phyloP scores from a whole-genome alignment of 139 green algal species.

The Edaphochlamys debaryana region DNA sequence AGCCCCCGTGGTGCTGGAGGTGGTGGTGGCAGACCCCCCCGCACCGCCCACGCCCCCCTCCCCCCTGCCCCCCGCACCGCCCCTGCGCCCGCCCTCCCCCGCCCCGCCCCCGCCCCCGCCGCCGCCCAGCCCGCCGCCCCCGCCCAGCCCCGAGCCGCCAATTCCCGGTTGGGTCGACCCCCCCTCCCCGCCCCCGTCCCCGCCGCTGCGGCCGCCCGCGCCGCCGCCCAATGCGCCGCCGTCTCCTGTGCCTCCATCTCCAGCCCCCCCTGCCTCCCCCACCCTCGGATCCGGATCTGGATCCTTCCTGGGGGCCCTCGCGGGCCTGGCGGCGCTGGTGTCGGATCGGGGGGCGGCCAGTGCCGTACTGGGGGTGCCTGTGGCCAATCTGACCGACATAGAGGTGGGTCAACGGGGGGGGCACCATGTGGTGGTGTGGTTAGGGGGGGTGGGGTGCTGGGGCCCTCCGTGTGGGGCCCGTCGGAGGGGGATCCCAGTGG shows the following conservation, averaged over 20 bases:
- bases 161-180: not conserved
- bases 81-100: not conserved
- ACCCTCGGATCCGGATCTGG: no score
- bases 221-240: not conserved
- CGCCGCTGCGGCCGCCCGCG: no score
- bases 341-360: not conserved
- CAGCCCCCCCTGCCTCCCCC: no score
- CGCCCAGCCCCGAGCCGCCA: not conserved
- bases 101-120: not conserved
- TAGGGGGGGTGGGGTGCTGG: no score
- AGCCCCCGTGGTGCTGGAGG: not conserved
- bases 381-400: not conserved
- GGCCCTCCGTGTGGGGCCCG: no score
- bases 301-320: not conserved
- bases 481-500: no score
- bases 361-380: not conserved
- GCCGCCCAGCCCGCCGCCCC: not conserved
- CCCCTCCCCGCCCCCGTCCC: not conserved
- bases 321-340: not conserved
- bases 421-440: no score
- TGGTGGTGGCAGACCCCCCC: not conserved
- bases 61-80: not conserved
- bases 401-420: not conserved
- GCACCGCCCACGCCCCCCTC: not conserved
- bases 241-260: no score